Evolutionary conservation across 352 stramenopile genomes (phyloP).

Genomic region (Globisporangium spinosum): DNA sequence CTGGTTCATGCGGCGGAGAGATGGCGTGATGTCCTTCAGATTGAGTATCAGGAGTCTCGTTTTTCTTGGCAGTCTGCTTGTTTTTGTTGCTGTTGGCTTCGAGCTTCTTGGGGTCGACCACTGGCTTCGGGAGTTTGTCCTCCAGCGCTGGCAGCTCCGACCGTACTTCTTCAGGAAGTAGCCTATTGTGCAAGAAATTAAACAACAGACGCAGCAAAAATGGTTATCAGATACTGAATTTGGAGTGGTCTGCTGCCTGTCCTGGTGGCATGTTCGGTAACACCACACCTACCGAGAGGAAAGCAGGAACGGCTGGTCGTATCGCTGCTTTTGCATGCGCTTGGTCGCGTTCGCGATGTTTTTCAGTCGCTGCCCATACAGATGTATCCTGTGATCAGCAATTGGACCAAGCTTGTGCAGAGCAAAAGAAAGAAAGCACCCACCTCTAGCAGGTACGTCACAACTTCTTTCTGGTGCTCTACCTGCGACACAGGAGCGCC

Average conservation of each 20-base stretch:
- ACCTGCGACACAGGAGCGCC: slow-evolving; percentile 20
- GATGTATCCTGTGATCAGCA: background rate
- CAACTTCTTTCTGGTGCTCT: slow-evolving; percentile 68
- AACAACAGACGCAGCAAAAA: background rate
- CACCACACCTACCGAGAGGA: slow-evolving; percentile 38
- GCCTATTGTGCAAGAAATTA: slow-evolving; percentile 20
- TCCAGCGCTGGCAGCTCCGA: slow-evolving; percentile 49
- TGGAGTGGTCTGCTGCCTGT: background rate
- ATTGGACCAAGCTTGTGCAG: background rate
- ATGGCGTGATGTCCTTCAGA: background rate
- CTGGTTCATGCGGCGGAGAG: background rate
- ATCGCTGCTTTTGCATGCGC: slow-evolving; percentile 70
- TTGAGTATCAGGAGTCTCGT: background rate
- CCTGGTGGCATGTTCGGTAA: background rate
- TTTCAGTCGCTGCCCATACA: slow-evolving; percentile 48
- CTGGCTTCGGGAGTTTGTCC: slow-evolving; percentile 29
- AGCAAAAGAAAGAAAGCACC: slow-evolving; percentile 13
- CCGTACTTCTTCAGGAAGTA: slow-evolving; percentile 61
- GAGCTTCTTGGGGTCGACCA: slow-evolving; percentile 12
- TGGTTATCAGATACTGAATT: background rate
- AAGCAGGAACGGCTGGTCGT: slow-evolving; percentile 60
- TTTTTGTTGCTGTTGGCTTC: slow-evolving; percentile 4
- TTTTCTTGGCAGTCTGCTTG: background rate
- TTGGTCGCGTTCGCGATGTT: slow-evolving; percentile 55
- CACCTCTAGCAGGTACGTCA: slow-evolving; percentile 65